phyloP scores from a whole-genome alignment of 1,139 yeast species.

The Arxiozyma telluris region DNA sequence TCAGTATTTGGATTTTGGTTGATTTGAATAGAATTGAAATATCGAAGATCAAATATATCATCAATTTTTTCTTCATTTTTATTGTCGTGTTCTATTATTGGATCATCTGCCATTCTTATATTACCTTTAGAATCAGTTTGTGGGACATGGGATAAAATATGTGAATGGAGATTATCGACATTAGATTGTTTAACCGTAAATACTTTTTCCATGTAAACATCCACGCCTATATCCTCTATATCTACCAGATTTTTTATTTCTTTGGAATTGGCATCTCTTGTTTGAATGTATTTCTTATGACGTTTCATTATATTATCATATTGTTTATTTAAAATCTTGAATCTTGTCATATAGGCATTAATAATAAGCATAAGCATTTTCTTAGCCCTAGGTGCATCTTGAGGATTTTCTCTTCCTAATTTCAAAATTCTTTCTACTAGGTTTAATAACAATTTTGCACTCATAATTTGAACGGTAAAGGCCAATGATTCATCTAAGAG shows the following conservation, averaged over 20 bases:
- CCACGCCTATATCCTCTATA: conserved; percentile 22
- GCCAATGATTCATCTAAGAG: conserved; percentile 78
- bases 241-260: conserved; percentile 16
- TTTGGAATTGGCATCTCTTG: conserved; percentile 21
- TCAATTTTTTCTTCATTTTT: conserved; percentile 18
- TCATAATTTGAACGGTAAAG: conserved; percentile 90
- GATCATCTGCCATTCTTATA: not conserved
- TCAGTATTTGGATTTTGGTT: conserved; percentile 42
- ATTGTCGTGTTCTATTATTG: conserved; percentile 6
- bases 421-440: conserved; percentile 83
- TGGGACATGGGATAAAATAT: conserved; percentile 34
- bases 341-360: conserved; percentile 80
- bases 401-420: conserved; percentile 51
- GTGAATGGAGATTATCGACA: conserved; percentile 30
- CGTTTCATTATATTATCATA: conserved; percentile 58
- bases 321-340: conserved; percentile 64
- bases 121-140: conserved; percentile 5
- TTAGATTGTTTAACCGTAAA: conserved; percentile 10
- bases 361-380: conserved; percentile 74
- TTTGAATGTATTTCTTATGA: conserved; percentile 46
- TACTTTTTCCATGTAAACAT: conserved; percentile 21
- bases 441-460: conserved; percentile 82
- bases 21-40: conserved; percentile 41
- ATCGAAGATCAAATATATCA: conserved; percentile 39
- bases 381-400: conserved; percentile 63